Percentiles rank a stretch among this genome's conserved stretches.
These are phyloP conservation scores for Carex littledalei DNA, from an alignment of 176 grass and related monocot species.

Conservation along the genomic window DNA sequence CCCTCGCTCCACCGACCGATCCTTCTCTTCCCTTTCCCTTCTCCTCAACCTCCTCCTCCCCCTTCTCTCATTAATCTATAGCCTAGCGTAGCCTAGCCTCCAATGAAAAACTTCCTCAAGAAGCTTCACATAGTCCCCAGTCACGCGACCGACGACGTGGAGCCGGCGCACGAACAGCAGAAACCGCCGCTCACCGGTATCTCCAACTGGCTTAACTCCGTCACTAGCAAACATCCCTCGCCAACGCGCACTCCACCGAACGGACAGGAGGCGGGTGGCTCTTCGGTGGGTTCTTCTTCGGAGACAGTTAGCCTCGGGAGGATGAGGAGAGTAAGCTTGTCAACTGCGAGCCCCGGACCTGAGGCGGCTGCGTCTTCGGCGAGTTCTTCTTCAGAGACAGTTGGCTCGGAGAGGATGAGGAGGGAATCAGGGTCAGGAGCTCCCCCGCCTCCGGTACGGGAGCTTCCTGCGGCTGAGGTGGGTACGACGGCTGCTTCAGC, in stretches of 20 bases:
- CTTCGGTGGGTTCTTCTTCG: constrained; percentile 13
- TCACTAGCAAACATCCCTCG: constrained; percentile 25
- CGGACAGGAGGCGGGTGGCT: not conserved
- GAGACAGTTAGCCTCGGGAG: not conserved
- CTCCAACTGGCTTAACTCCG: constrained; percentile 70
- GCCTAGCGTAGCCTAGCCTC: not conserved
- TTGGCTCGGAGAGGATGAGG: not conserved
- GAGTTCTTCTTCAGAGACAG: not conserved
- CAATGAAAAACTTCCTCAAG: constrained; percentile 97
- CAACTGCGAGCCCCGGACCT: not conserved
- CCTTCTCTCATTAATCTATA: constrained; percentile 6
- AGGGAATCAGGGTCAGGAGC: constrained; percentile 22
- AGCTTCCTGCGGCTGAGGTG: not conserved
- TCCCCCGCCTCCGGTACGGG: constrained; percentile 5
- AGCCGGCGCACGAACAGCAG: constrained; percentile 27
- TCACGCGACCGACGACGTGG: constrained; percentile 26
- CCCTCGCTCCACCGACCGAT: constrained; percentile 46
- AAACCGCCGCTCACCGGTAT: constrained; percentile 41
- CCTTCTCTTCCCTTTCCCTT: constrained; percentile 30
- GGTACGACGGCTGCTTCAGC: constrained; percentile 24
- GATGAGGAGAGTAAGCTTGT: not conserved
- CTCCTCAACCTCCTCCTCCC: constrained; percentile 11
- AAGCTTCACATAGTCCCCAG: constrained; percentile 72
- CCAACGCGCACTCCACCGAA: not conserved
- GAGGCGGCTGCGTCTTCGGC: constrained; percentile 15